A percentile compares a stretch with the other conserved stretches of the same genome.
phyloP scores from a whole-genome alignment of 2,329 filamentous ascomycete genomes.

The Sporothrix sp. region DNA sequence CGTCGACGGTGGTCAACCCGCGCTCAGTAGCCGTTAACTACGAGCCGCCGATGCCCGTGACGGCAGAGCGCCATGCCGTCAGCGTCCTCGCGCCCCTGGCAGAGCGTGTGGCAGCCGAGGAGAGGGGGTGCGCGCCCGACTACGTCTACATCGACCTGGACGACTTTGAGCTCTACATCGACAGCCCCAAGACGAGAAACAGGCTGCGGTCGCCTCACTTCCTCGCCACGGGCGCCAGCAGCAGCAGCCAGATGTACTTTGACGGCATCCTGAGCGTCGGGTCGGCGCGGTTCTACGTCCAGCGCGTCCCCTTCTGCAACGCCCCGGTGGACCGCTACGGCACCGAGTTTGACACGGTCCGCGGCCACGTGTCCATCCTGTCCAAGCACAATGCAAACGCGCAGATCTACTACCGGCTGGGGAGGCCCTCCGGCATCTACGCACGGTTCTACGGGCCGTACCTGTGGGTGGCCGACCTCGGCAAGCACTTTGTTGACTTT shows the following conservation, averaged over 20 bases:
- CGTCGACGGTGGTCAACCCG: constrained; percentile 22
- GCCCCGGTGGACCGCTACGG: constrained; percentile 61
- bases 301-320: constrained; percentile 43
- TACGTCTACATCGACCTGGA: constrained; percentile 44
- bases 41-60: constrained; percentile 1
- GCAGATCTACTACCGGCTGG: constrained; percentile 55
- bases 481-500: constrained; percentile 65
- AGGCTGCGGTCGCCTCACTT: constrained; percentile 49
- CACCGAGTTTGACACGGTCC: constrained; percentile 35
- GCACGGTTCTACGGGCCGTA: constrained; percentile 52
- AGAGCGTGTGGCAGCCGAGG: not conserved
- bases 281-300: constrained; percentile 37
- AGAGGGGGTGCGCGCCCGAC: constrained; percentile 15
- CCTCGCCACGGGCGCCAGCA: constrained; percentile 31
- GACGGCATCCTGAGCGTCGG: constrained; percentile 49
- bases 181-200: constrained; percentile 26
- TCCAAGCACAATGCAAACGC: constrained; percentile 35
- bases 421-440: constrained; percentile 50
- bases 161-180: constrained; percentile 48
- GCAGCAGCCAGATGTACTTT: constrained; percentile 38
- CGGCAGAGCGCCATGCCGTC: not conserved
- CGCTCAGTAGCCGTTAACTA: constrained; percentile 20
- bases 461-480: constrained; percentile 59
- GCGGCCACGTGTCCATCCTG: constrained; percentile 53
- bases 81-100: constrained; percentile 17